Evolutionary conservation across 345 rosid species (phyloP), one percentile per base, ranked within the genome.

Genomic region (Hibiscus mutabilis): DNA sequence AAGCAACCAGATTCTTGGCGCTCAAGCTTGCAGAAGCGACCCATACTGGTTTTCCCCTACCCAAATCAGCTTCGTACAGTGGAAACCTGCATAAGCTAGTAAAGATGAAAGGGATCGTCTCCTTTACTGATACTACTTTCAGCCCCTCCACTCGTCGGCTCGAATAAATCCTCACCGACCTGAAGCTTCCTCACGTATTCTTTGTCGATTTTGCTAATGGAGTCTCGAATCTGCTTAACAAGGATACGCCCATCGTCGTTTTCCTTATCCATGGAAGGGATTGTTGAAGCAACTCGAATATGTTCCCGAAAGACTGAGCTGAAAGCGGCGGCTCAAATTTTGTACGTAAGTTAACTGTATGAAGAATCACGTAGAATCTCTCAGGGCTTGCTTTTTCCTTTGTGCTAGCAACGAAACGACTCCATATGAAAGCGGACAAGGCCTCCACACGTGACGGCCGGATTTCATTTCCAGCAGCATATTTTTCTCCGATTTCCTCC

Each of bases 321-420:
- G 61, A 12, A n/a, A 51, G 46, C 46, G 72, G 61, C 18, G 44
- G 46, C 21, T 68, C 47, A 6, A 69, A 29, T 35, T n/a, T 53
- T 14, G 79, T 15, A 5, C 86, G 74, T 47, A 81, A 72, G 14
- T 83, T 81, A 37, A 83, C 77, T 13, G 77, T 57, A n/a, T 74
- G 82, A 40, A 66, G 3, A 22, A 80, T 19, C 5, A 44, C 0
- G 58, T 52, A 74, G 6, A 29, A 59, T 5, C 10, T 59, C 0
- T 25, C 22, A 3, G 44, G 22, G 3, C 56, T 66, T 42, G 35
- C 2, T 15, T n/a, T 42, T 15, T 7, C 3, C 37, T 14, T 10
- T 0, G 57, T 66, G 33, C 33, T 10, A 11, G 72, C 25, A 3
- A 35, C 16, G 13, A 35, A 61, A 33, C 66, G 25, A 21, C 25